These are phyloP conservation scores for Larix kaempferi DNA, from an alignment of 75 land plant species.

Conservation along the genomic window DNA sequence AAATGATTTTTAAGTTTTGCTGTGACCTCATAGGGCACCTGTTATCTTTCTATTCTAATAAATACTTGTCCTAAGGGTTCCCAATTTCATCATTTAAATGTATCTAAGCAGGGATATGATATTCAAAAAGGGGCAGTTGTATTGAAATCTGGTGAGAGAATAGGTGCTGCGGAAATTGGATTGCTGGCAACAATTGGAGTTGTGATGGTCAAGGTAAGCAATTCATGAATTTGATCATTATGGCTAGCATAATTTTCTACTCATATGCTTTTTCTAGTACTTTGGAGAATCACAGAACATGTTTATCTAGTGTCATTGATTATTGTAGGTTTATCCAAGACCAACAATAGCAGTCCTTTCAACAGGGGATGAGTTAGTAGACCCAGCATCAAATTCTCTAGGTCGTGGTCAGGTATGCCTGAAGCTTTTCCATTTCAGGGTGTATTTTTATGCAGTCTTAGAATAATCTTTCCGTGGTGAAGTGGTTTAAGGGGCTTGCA, in stretches of 20 bases:
- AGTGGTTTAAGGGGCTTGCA: not conserved
- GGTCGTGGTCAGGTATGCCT: constrained; percentile 79
- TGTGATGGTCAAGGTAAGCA: constrained; percentile 68
- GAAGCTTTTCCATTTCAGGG: not conserved
- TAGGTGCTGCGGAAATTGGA: constrained; percentile 87
- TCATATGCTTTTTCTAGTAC: not conserved
- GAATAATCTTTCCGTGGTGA: not conserved
- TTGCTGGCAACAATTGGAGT: constrained; percentile 86
- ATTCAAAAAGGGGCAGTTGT: constrained; percentile 68
- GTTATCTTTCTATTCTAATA: not conserved
- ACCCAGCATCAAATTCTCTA: constrained; percentile 45
- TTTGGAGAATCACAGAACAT: not conserved
- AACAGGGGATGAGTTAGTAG: constrained; percentile 95
- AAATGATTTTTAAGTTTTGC: not conserved
- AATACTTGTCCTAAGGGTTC: not conserved
- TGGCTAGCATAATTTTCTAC: not conserved
- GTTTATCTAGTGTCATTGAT: not conserved
- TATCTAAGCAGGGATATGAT: constrained; percentile 72
- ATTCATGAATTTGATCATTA: not conserved
- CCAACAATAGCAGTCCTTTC: constrained; percentile 85
- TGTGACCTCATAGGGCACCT: not conserved
- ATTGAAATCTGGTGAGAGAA: constrained; percentile 60
- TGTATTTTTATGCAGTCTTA: not conserved
- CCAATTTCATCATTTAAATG: not conserved
- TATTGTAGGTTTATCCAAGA: constrained; percentile 66